phyloP scores from a whole-genome alignment of 495 filamentous ascomycete genomes.

The Cladorrhinum samala region DNA sequence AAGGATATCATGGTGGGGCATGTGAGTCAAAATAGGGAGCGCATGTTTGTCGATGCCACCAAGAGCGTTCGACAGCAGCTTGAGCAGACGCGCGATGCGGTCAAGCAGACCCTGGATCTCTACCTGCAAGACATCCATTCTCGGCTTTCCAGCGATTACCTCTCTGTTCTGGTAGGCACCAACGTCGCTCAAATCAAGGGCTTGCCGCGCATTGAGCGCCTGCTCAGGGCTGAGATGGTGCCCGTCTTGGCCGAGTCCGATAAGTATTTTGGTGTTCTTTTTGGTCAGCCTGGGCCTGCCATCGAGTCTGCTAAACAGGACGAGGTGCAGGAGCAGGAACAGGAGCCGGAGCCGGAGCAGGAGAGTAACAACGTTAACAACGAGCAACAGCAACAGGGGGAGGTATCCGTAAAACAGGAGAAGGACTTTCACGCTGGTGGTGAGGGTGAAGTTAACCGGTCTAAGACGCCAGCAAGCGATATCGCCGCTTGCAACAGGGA shows the following conservation, averaged over 20 bases:
- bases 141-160: slow-evolving; percentile 43
- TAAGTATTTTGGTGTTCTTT: slow-evolving; percentile 1
- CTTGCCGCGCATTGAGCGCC: slow-evolving; percentile 11
- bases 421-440: too few species aligned
- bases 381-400: too few species aligned
- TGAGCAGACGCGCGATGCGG: slow-evolving; percentile 27
- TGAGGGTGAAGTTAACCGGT: too few species aligned
- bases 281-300: background rate
- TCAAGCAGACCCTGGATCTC: slow-evolving; percentile 32
- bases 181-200: slow-evolving; percentile 2
- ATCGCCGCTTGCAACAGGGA: too few species aligned
- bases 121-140: slow-evolving; percentile 38
- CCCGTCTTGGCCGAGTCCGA: slow-evolving; percentile 9
- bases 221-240: slow-evolving; percentile 18
- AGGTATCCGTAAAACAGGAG: too few species aligned
- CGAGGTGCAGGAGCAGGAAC: too few species aligned
- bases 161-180: slow-evolving; percentile 13
- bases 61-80: slow-evolving; percentile 37
- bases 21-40: slow-evolving; percentile 32
- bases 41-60: slow-evolving; percentile 49
- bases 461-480: too few species aligned
- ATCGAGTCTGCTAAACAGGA: background rate
- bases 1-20: slow-evolving; percentile 48
- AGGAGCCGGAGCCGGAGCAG: too few species aligned
- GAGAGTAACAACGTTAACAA: too few species aligned